Base-by-base conservation (phyloP, 257 asterid genomes). In the Solanum bulbocastanum region DNA sequence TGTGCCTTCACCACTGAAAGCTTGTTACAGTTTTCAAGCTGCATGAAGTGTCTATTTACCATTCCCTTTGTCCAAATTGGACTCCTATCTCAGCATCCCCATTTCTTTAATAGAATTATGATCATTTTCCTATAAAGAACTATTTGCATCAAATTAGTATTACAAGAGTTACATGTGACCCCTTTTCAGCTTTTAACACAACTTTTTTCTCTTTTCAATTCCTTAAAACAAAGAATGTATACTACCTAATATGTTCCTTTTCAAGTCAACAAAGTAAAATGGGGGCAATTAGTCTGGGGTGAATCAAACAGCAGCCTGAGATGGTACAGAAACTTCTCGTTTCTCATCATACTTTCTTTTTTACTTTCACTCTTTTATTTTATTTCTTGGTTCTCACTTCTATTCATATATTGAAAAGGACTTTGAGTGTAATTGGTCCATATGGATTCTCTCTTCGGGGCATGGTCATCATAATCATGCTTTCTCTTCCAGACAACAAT, bases 191-290 rank as follows among this genome's bases (percentile, higher is more conserved):
- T 27, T 42, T 46, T 79, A 27, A 14, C 20, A 0, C 30, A 46
- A 18, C 62, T 2, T 27, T 42, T 10, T 35, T 35, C 74, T 42
- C 74, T 73, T 72, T 78, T 40, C 16, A 22, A 73, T 32, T 73
- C 74, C 68, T 27, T 81, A 30, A 46, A 81, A 35, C 58, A 60
- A 32, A 52, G 91, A 98, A 98, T 44, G 97, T 94, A 74, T 94
- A 94, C 74, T 90, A 14, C 73, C 68, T 58, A 66, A 30, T 22
- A 46, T 68, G 98, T 49, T 86, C 56, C 36, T 81, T 40, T 65
- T 27, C 94, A n/a, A 98, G 93, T 91, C 95, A 8, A 13, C 60
- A 25, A 40, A 78, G 35, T 78, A 78, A 42, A 78, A 78, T 73
- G 30, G n/a, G 82, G 10, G 18, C 44, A 35, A 23, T 25, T 42